These are phyloP conservation scores for Phytophthora crassamura DNA, from an alignment of 352 stramenopile species.

Conservation along the genomic window DNA sequence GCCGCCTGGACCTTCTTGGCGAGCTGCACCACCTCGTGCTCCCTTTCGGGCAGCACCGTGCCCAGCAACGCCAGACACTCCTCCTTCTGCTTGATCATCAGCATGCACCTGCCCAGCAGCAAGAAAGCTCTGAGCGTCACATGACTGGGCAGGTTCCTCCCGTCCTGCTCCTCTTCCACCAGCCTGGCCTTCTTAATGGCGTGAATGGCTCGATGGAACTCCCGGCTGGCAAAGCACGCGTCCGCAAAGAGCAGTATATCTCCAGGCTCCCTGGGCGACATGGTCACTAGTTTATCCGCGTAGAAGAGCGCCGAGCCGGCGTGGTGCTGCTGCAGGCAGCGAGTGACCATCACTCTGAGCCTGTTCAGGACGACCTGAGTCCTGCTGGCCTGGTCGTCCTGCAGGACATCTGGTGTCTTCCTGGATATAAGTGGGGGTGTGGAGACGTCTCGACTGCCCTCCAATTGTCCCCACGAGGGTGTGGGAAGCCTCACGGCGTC, in stretches of 20 bases:
- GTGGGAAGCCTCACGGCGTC: slow-evolving; percentile 18
- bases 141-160: slow-evolving; percentile 9
- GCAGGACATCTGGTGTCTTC: slow-evolving; percentile 5
- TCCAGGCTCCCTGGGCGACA: slow-evolving; percentile 47
- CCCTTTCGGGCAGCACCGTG: slow-evolving; percentile 64
- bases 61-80: slow-evolving; percentile 79
- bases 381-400: neutral
- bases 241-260: slow-evolving; percentile 85
- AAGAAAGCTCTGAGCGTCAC: slow-evolving; percentile 59
- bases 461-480: slow-evolving; percentile 1
- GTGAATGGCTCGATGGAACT: slow-evolving; percentile 85
- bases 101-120: slow-evolving; percentile 76
- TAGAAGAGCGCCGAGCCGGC: slow-evolving; percentile 73
- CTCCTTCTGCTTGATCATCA: slow-evolving; percentile 86
- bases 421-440: slow-evolving; percentile 6
- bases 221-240: slow-evolving; percentile 66
- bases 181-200: slow-evolving; percentile 61
- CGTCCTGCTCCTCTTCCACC: slow-evolving; percentile 33
- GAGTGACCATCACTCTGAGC: slow-evolving; percentile 52
- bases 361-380: slow-evolving; percentile 27
- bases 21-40: slow-evolving; percentile 63
- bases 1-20: slow-evolving; percentile 47
- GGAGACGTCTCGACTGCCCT: neutral
- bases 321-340: slow-evolving; percentile 63
- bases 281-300: slow-evolving; percentile 78